Base-by-base conservation (phyloP, 306 rosid genomes). In the Vigna trinervia region DNA sequence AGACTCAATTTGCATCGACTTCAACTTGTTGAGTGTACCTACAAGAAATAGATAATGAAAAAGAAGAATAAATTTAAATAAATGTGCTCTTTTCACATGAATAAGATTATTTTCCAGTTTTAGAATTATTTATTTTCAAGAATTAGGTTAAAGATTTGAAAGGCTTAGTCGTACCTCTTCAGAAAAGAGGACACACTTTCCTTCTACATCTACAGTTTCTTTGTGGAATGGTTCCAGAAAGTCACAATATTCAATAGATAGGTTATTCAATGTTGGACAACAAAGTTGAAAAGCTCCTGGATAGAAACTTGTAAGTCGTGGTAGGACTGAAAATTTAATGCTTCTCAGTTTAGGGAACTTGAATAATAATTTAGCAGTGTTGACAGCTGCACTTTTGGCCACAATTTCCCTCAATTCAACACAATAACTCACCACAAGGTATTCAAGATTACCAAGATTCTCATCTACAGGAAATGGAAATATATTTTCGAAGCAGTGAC, bases 391-490 rank as follows among this genome's bases (percentile, higher is more conserved):
- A 20, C 9, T 50, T 32, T 0, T 6, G 6, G 51, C 6, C 6
- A 46, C 76, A 74, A 81, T 34, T 58, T 81, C 65, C 34, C 9
- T 47, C 76, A 81, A 47, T 8, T 8, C 0, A 23, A 0, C 0
- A 13, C 78, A 76, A 13, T 39, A 0, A 5, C 0, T 0, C 0
- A 79, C n/a, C 48, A 4, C 13, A 46, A 83, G 64, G 12, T 1
- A 1, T 32, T 77, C 65, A 10, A 58, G 63, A 0, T 56, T 58
- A 7, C 3, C 1, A 30, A 75, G 63, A 50, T 0, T n/a, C 76
- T 7, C 41, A 6, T 69, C 68, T 13, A 66, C 19, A 12, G 64
- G 53, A 39, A n/a, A 3, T 54, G 83, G 83, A 13, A 83, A 79
- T 23, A 83, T n/a, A 69, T 80, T n/a, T 32, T 30, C 0, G 38